Evolutionary conservation across 139 green algal genomes (phyloP).

Genomic region (Chlorella vulgaris): DNA sequence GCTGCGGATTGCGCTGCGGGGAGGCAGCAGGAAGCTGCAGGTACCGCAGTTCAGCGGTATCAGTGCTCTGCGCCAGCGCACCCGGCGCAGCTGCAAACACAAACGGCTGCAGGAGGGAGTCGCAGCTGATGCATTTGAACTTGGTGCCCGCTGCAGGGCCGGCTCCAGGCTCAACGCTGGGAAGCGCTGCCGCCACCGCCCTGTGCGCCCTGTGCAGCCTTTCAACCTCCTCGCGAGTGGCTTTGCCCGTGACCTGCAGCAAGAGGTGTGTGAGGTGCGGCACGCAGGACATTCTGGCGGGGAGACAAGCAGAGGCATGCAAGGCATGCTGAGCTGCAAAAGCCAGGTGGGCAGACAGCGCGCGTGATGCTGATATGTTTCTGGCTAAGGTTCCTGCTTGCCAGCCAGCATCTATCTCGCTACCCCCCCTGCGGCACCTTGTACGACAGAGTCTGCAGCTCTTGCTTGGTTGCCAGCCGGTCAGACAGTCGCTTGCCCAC

Average conservation of each 20-base stretch:
- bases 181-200: not conserved
- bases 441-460: slow-evolving; percentile 2
- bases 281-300: not conserved
- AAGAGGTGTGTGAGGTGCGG: not conserved
- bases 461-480: slow-evolving; percentile 22
- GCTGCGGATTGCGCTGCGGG: not conserved
- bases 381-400: not conserved
- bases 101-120: slow-evolving; percentile 22
- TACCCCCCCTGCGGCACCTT: not conserved
- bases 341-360: no score
- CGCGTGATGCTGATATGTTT: not conserved
- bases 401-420: not conserved
- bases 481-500: slow-evolving; percentile 15
- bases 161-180: not conserved
- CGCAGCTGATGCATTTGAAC: slow-evolving; percentile 24
- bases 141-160: slow-evolving; percentile 4
- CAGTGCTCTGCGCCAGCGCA: not conserved
- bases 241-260: slow-evolving; percentile 17
- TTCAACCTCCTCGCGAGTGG: slow-evolving; percentile 21
- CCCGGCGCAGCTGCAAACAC: slow-evolving; percentile 2
- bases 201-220: slow-evolving; percentile 9
- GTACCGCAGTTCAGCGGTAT: slow-evolving; percentile 10
- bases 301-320: not conserved
- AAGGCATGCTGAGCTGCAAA: no score
- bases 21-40: slow-evolving; percentile 14